Evolutionary conservation across 257 asterid genomes (phyloP), one percentile per base, ranked within the genome.

Genomic region (Lycium ferocissimum): DNA sequence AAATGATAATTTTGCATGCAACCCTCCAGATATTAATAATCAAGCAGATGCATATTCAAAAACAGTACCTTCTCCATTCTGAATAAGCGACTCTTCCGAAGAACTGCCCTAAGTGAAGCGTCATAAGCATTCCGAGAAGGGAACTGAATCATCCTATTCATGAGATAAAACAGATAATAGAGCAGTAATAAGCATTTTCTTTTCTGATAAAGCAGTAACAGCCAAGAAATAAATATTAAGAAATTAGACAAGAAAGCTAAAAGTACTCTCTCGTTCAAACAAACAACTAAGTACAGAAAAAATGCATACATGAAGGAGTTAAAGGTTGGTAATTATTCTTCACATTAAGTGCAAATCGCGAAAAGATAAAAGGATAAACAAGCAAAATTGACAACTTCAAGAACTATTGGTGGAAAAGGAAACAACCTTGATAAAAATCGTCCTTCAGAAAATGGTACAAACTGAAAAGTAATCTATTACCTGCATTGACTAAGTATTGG

Each of bases 141-240:
- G 87, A 96, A 91, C 86, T 90, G 94, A 56, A 96, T 67, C 89
- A 93, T 79, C 94, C 99, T 94, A 87, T 56, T 85, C 84, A 84
- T 18, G n/a, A 79, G 67, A 83, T 51, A 76, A 13, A 47, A 49
- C 13, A 75, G 13, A 45, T 22, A 76, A 51, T 8, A 6, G 45
- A 8, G 12, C 40, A 11, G 22, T 76, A 51, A 51, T 76, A 76
- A 76, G 63, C n/a, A 76, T 51, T 51, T 76, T 51, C 45, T 12
- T 76, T 45, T 76, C 18, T 13, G 81, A 75, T 22, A 75, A 22
- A 26, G 62, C 43, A 49, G 62, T 51, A 73, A n/a, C 35, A n/a
- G 10, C 2, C 13, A 82, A 20, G 35, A 6, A 51, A 14, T 9
- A 62, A 18, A 45, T 65, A 49, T 56, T 20, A 61, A 70, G 8